Percentiles rank a stretch among this genome's conserved stretches.
Evolutionary conservation across 2,329 filamentous ascomycete species (phyloP).

Genomic region (Penicillium polonicum): DNA sequence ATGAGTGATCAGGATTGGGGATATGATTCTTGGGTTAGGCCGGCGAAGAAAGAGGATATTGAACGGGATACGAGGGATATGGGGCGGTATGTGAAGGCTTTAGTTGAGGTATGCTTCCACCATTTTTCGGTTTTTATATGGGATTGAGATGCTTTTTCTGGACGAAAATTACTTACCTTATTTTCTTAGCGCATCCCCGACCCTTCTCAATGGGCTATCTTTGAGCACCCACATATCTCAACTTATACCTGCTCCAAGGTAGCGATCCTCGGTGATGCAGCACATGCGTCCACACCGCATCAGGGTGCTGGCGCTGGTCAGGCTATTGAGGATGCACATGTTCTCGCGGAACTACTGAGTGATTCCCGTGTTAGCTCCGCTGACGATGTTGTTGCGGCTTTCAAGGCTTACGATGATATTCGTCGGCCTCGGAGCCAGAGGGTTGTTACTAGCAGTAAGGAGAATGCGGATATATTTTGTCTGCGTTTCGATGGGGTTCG

Average conservation of each 20-base stretch:
- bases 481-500: constrained; percentile 28
- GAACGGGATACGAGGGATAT: constrained; percentile 26
- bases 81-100: constrained; percentile 29
- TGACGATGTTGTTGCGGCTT: constrained; percentile 45
- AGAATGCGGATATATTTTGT: constrained; percentile 39
- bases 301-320: constrained; percentile 42
- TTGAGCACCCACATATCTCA: constrained; percentile 34
- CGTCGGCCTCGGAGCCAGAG: constrained; percentile 52
- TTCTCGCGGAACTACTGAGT: constrained; percentile 48
- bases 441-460: constrained; percentile 52
- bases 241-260: constrained; percentile 32
- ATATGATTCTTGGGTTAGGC: constrained; percentile 31
- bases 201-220: constrained; percentile 39
- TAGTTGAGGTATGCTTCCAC: constrained; percentile 27
- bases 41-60: constrained; percentile 33
- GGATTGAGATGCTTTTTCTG: background rate
- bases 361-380: constrained; percentile 32
- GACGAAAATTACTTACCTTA: background rate
- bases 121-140: background rate
- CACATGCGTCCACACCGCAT: constrained; percentile 40
- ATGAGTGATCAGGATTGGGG: constrained; percentile 29
- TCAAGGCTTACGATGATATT: constrained; percentile 53
- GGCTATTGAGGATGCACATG: constrained; percentile 41
- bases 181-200: constrained; percentile 30
- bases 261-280: constrained; percentile 40